Evolutionary conservation across 371 early-diverging fungal genomes (phyloP), one percentile per base, ranked within the genome.

Genomic region (Saksenaea vasiformis): DNA sequence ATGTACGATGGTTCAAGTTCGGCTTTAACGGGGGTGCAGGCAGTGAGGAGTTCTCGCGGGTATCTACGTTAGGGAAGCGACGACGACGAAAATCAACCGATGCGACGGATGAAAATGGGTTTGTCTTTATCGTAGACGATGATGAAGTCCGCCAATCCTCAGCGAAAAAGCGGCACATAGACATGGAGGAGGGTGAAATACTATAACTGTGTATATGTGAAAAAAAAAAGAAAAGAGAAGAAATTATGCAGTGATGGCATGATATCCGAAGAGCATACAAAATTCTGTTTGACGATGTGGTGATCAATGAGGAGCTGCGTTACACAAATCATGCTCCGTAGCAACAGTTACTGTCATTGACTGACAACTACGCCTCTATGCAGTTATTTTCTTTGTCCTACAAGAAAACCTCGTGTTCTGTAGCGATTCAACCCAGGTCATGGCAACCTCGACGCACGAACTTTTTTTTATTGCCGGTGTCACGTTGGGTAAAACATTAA

Each of bases 1-100:
- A 79, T 68, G 65, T 73, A 0, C 66, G 73, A 57, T 79, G 80
- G 82, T 78, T 77, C 44, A 76, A 76, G 43, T 74, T 70, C 63
- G 80, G 80, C 0, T 80, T 78, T 70, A 67, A 72, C 10, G 65
- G 66, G 15, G 37, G 41, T 31, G 38, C 38, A 26, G 43, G 59
- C 15, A 54, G 41, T 11, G 64, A 59, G 38, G 26, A 53, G 1
- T 37, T 35, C 5, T 28, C 47, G 19, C 27, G 61, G 10, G 53
- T 53, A 15, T 51, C 54, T 51, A 47, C 26, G 28, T 47, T 51
- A 11, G 61, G 47, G 24, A 54, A 47, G 38, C 26, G 65, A 39
- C 41, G 26, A 17, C 24, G 41, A 62, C 28, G 56, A 31, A 34
- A 54, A 69, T 24, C 64, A 35, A 51, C 27, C 27, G 60, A 72